Evolutionary conservation across 371 early-diverging fungal species (phyloP).

Genomic region (Mucor mucedo): DNA sequence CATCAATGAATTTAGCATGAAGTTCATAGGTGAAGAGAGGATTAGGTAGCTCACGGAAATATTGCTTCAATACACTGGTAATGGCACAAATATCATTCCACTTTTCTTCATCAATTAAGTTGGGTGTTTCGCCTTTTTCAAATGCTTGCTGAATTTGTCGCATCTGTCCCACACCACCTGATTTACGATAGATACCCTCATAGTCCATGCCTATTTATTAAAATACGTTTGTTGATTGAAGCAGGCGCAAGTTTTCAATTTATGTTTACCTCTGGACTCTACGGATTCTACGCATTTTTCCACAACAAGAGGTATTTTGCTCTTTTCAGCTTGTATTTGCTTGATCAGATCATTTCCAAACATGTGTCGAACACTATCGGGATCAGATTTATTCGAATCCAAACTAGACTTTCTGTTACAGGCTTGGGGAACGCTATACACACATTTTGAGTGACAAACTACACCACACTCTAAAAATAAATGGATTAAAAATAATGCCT

Average conservation of each 20-base stretch:
- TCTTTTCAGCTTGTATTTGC: slow-evolving; percentile 41
- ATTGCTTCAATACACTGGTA: slow-evolving; percentile 93
- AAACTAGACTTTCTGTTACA: slow-evolving; percentile 33
- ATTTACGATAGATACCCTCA: slow-evolving; percentile 90
- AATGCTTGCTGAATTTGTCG: slow-evolving; percentile 61
- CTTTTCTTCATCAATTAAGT: slow-evolving; percentile 54
- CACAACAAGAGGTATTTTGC: slow-evolving; percentile 75
- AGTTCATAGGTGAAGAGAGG: slow-evolving; percentile 86
- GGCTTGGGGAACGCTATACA: slow-evolving; percentile 35
- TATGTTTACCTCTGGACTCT: slow-evolving; percentile 9
- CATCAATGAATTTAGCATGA: slow-evolving; percentile 76
- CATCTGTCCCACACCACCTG: slow-evolving; percentile 83
- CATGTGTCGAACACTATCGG: slow-evolving; percentile 23
- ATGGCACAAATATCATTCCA: slow-evolving; percentile 73
- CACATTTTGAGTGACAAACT: slow-evolving; percentile 44
- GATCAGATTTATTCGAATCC: slow-evolving; percentile 13
- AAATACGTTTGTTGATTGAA: no score
- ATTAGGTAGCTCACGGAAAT: slow-evolving; percentile 89
- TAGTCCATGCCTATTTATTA: slow-evolving; percentile 43
- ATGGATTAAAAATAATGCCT: no score
- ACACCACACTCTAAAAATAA: slow-evolving; percentile 39
- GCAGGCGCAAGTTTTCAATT: no score
- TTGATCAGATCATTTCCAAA: slow-evolving; percentile 47
- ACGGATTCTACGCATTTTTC: slow-evolving; percentile 57
- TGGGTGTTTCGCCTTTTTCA: slow-evolving; percentile 49